These are phyloP conservation scores for Polyporus arcularius DNA, from an alignment of 768 basidiomycete species.

Conservation along the genomic window DNA sequence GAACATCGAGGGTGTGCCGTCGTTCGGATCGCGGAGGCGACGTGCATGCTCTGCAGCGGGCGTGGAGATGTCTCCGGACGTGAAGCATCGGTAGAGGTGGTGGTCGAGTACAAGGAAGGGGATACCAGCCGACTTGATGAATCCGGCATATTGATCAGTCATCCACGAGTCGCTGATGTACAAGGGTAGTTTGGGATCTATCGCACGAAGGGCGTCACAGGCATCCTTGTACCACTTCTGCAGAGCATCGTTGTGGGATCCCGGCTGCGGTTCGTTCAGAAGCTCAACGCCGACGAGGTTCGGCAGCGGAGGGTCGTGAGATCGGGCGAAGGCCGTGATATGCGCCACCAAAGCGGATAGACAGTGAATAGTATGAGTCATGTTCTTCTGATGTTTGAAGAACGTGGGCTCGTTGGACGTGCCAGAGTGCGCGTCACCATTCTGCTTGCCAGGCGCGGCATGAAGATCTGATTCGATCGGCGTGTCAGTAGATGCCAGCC, in stretches of 20 bases:
- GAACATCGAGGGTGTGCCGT: slow-evolving; percentile 40
- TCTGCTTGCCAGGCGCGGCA: slow-evolving; percentile 76
- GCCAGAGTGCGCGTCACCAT: slow-evolving; percentile 65
- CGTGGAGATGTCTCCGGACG: slow-evolving; percentile 53
- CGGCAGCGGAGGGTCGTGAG: slow-evolving; percentile 37
- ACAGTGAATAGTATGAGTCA: slow-evolving; percentile 48
- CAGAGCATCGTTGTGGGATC: slow-evolving; percentile 47
- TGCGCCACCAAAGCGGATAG: slow-evolving; percentile 46
- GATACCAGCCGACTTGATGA: slow-evolving; percentile 37
- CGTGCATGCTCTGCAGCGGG: slow-evolving; percentile 55
- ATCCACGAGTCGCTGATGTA: slow-evolving; percentile 81
- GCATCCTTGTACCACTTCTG: slow-evolving; percentile 63
- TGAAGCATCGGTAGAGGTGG: slow-evolving; percentile 84
- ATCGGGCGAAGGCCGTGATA: slow-evolving; percentile 34
- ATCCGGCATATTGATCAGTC: slow-evolving; percentile 61
- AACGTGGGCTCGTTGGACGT: slow-evolving; percentile 52
- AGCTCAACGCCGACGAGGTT: slow-evolving; percentile 61
- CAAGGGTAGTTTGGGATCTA: slow-evolving; percentile 61
- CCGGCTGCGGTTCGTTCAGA: slow-evolving; percentile 60
- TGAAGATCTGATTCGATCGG: slow-evolving; percentile 56
- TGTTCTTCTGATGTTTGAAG: slow-evolving; percentile 46
- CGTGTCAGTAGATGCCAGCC: background rate
- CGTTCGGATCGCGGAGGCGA: slow-evolving; percentile 44
- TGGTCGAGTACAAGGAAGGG: slow-evolving; percentile 68
- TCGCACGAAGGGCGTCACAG: slow-evolving; percentile 46